Evolutionary conservation across 2,329 filamentous ascomycete species (phyloP).

Genomic region (Teratosphaeria viscida): DNA sequence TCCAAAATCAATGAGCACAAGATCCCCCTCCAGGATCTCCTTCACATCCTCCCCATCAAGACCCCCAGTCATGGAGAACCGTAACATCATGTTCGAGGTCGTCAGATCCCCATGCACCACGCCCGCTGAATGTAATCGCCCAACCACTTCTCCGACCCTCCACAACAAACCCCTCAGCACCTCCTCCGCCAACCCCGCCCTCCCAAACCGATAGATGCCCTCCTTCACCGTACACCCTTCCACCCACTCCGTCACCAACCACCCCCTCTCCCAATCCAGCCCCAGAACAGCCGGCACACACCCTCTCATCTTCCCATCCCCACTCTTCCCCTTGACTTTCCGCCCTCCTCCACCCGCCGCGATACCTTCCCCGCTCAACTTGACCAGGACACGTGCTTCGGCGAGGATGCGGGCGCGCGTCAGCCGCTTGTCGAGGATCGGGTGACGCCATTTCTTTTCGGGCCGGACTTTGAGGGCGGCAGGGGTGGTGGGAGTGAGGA

Average conservation of each 20-base stretch:
- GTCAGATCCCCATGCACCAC: slow-evolving; percentile 93
- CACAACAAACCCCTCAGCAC: slow-evolving; percentile 21
- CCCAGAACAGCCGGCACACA: slow-evolving; percentile 73
- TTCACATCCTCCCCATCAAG: not conserved
- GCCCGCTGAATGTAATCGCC: slow-evolving; percentile 63
- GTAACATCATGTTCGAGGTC: slow-evolving; percentile 90
- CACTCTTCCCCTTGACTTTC: slow-evolving; percentile 4
- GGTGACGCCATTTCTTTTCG: slow-evolving; percentile 83
- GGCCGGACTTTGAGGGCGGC: slow-evolving; percentile 87
- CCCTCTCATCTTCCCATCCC: slow-evolving; percentile 1
- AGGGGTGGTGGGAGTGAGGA: slow-evolving; percentile 54
- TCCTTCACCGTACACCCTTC: slow-evolving; percentile 58
- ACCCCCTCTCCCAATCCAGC: slow-evolving; percentile 51
- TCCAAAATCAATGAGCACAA: slow-evolving; percentile 91
- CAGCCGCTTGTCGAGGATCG: slow-evolving; percentile 73
- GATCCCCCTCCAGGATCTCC: slow-evolving; percentile 50
- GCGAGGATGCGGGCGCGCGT: slow-evolving; percentile 79
- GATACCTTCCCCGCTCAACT: slow-evolving; percentile 68
- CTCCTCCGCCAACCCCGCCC: slow-evolving; percentile 16
- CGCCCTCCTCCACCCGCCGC: not conserved
- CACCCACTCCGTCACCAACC: slow-evolving; percentile 80
- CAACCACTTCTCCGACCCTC: slow-evolving; percentile 25
- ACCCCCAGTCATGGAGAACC: slow-evolving; percentile 14
- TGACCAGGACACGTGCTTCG: slow-evolving; percentile 75
- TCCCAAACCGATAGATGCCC: slow-evolving; percentile 42